Evolutionary conservation across 1,284 basidiomycete species (phyloP).

Genomic region (Ustilago shanxiensis): DNA sequence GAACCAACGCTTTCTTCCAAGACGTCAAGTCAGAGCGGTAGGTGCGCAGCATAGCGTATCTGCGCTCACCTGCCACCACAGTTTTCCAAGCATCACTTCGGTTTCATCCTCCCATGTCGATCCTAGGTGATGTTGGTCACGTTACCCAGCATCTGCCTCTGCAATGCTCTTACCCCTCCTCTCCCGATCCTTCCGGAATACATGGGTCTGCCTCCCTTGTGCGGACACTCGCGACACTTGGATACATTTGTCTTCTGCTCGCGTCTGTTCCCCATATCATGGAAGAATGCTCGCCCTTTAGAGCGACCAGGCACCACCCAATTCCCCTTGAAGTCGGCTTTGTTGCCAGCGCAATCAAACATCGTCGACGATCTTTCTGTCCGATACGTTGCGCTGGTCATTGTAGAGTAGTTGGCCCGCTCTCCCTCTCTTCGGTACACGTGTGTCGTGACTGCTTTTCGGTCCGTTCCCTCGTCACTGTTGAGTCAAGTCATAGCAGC

Average conservation of each 20-base stretch:
- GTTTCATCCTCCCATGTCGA: constrained; percentile 4
- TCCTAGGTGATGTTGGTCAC: constrained; percentile 8
- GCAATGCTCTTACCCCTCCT: constrained; percentile 13
- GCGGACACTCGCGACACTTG: neutral
- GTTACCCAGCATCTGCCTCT: constrained; percentile 22
- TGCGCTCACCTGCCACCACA: constrained; percentile 19
- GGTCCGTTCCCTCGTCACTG: neutral
- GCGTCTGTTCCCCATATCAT: neutral
- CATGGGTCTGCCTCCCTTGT: constrained; percentile 1
- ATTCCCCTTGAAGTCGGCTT: neutral
- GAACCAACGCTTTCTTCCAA: neutral
- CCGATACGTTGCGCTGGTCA: constrained; percentile 1
- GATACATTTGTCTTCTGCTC: neutral
- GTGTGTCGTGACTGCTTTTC: neutral
- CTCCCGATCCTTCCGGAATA: constrained; percentile 1
- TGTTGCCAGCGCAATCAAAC: neutral
- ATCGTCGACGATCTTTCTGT: constrained; percentile 5
- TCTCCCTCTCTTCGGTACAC: constrained; percentile 14
- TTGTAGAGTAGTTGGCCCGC: constrained; percentile 31
- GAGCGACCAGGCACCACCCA: neutral
- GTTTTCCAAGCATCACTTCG: constrained; percentile 7
- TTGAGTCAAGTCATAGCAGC: constrained; percentile 1
- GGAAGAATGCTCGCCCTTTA: neutral
- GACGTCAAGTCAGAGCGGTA: constrained; percentile 5
- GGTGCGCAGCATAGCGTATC: constrained; percentile 17